Base-by-base conservation (phyloP, 768 basidiomycete genomes). In the Phlebiopsis flavidoalba region DNA sequence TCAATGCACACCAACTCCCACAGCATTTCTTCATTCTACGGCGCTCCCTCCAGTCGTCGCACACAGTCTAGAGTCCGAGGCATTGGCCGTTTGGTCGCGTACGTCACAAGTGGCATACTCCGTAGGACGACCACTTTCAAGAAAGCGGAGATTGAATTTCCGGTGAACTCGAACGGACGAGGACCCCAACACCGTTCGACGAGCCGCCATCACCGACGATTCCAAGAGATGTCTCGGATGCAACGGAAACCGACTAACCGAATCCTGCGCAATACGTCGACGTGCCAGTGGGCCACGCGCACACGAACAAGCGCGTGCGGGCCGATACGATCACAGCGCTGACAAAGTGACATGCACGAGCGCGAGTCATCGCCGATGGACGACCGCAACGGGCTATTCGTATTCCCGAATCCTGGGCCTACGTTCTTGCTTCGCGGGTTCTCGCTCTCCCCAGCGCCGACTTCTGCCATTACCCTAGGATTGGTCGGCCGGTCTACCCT, bases 91-190 rank as follows among this genome's bases (percentile, higher is more conserved):
- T 70, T 33, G 69, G 65, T 10, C 65, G 71, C 26, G 71, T 72
- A 10, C 61, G n/a, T 72, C 11, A 72, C n/a, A n/a, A n/a, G n/a
- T n/a, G n/a, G n/a, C n/a, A n/a, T n/a, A n/a, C 71, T 3, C 71
- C 67, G 0, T 69, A 70, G 40, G 61, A 54, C 5, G 71, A 72
- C 59, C 71, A n/a, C 71, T 4, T 72, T 72, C 55, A 63, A 63
- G 43, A 69, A 69, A 58, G 59, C 55, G 10, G 66, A 68, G 15
- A 67, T 71, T 17, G 58, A 51, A 14, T 31, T 66, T 10, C 58
- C 58, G 7, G 15, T 19, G 48, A 49, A 19, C 15, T 11, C 48
- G 59, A 15, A 21, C 21, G 53, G 24, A 47, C n/a, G 3, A 36
- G 35, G 22, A 54, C 59, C 6, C 52, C 45, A 12, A 47, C 21